These are phyloP conservation scores for Cytospora schulzeri DNA, from an alignment of 2,329 filamentous ascomycete genomes.

Conservation along the genomic window DNA sequence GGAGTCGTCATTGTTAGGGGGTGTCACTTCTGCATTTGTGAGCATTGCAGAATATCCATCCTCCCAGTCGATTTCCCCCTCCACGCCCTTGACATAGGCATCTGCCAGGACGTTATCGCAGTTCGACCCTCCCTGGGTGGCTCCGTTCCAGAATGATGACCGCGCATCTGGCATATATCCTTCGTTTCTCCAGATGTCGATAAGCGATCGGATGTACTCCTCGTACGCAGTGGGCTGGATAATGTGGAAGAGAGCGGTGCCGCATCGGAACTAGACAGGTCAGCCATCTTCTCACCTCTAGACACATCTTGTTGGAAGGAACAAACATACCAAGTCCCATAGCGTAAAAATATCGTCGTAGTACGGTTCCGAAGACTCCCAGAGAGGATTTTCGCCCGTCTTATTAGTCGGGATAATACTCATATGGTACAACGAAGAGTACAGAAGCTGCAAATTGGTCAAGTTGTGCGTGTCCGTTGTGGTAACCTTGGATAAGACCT, in stretches of 20 bases:
- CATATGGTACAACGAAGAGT: constrained; percentile 71
- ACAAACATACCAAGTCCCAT: constrained; percentile 53
- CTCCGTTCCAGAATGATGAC: constrained; percentile 70
- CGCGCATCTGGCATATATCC: constrained; percentile 67
- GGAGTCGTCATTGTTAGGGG: constrained; percentile 60
- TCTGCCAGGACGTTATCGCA: constrained; percentile 73
- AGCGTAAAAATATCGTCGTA: constrained; percentile 73
- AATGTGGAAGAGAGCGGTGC: constrained; percentile 65
- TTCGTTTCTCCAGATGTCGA: constrained; percentile 68
- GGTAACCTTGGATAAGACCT: constrained; percentile 65
- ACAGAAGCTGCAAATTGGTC: constrained; percentile 62
- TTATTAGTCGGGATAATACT: constrained; percentile 69
- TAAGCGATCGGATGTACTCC: constrained; percentile 66
- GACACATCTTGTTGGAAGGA: rapidly evolving
- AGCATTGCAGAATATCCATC: constrained; percentile 65
- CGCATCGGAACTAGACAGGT: constrained; percentile 59
- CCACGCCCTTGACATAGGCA: constrained; percentile 69
- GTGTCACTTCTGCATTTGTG: constrained; percentile 66
- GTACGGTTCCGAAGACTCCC: constrained; percentile 66
- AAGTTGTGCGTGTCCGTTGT: constrained; percentile 55
- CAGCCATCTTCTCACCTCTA: neutral
- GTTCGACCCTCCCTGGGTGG: constrained; percentile 70
- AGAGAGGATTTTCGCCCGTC: constrained; percentile 70
- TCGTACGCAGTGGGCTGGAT: constrained; percentile 64
- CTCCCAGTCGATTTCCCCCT: constrained; percentile 64